These are phyloP conservation scores for Dictyostelium citrinum DNA, from an alignment of 78 protist species.

Conservation along the genomic window DNA sequence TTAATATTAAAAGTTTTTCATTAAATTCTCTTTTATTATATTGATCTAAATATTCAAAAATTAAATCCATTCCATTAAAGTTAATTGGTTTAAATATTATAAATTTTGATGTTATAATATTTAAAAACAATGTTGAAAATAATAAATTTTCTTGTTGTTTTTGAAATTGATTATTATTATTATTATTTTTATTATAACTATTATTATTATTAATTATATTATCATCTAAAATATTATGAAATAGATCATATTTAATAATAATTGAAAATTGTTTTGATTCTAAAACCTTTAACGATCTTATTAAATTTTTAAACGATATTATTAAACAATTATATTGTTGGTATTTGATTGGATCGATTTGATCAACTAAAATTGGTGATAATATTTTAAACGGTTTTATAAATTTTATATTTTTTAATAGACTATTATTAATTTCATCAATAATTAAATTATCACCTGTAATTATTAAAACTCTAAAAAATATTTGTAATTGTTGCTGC, in stretches of 20 bases:
- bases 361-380: not conserved
- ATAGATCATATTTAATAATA: constrained; percentile 22
- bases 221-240: not conserved
- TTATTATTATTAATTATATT: not conserved
- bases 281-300: not conserved
- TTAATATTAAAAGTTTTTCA: not conserved
- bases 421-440: not conserved
- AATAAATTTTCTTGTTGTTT: not conserved
- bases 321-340: constrained; percentile 16
- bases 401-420: not conserved
- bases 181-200: not conserved
- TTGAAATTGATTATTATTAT: not conserved
- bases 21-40: not conserved
- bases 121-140: not conserved
- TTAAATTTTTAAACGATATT: not conserved
- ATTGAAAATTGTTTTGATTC: constrained; percentile 1
- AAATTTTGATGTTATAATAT: not conserved
- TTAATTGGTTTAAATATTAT: not conserved
- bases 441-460: not conserved
- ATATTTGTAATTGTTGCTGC: not conserved
- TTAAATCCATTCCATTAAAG: not conserved
- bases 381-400: not conserved
- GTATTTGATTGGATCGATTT: not conserved
- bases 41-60: not conserved
- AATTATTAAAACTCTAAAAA: not conserved